Evolutionary conservation across 768 basidiomycete species (phyloP), one percentile per base, ranked within the genome.

Genomic region (Naganishia antarctica): DNA sequence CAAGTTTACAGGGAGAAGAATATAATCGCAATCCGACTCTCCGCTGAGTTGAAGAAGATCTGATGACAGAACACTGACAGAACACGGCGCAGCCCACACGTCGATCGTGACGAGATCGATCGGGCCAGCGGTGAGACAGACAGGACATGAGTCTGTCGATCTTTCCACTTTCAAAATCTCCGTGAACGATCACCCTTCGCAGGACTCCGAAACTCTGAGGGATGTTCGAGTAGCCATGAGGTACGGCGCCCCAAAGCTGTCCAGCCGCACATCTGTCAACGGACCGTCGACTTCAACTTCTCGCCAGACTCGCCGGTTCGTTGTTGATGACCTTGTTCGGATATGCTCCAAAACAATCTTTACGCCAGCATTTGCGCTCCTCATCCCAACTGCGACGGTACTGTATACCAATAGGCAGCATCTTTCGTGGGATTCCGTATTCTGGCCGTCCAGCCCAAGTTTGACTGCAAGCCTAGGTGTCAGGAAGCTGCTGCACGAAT

Each of bases 281-380:
- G 31, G 4, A 21, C 50, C 3, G 31, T n/a, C 50, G 29, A n/a
- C 31, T 15, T 40, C 37, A 7, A 12, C 37, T 1, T 34, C 21
- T 41, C 37, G n/a, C 26, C 23, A 21, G 5, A 4, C 11, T 21
- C 21, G 34, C 25, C 28, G 53, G 40, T 57, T 57, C 53, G 53
- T 57, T 34, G 40, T 57, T 29, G 53, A 57, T 34, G 53, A 57
- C 34, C 6, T 57, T 1, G 21, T 57, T 16, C 15, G 31, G 11
- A 41, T 41, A 3, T 57, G 53, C 26, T 57, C 53, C 21, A 11
- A 18, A 40, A 57, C 53, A 5, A 25, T 57, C 21, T 40, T 57
- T 21, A 37, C 32, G 8, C 53, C 53, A 25, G 23, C 34, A 25
- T 57, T 57, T 29, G 53, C 53, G 23, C 53, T 57, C 8, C 37